A percentile compares a stretch with the other conserved stretches of the same genome.
Conservation (phyloP, 2,329 filamentous ascomycete genomes). For the Paraphoma sp. region DNA sequence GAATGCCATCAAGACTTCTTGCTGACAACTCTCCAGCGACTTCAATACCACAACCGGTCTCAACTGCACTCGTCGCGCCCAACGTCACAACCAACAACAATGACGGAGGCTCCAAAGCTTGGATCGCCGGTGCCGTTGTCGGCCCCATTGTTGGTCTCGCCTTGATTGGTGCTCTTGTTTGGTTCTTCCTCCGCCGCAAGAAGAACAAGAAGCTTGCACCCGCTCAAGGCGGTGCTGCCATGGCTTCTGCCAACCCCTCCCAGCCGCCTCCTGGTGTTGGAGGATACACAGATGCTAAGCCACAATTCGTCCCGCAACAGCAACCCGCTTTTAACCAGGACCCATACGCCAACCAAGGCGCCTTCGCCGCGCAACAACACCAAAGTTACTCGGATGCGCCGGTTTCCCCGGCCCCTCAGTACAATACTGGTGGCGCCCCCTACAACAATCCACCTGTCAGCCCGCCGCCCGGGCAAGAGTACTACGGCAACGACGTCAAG, state of each 20-base stretch:
- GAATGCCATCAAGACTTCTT: too few relatives aligned
- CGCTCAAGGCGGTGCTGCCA: constrained; percentile 15
- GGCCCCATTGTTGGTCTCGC: constrained; percentile 31
- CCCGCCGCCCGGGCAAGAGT: constrained; percentile 9
- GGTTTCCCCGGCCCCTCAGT: constrained; percentile 20
- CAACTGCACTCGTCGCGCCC: background rate
- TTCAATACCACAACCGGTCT: constrained; percentile 1
- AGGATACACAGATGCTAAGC: constrained; percentile 25
- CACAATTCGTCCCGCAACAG: constrained; percentile 13
- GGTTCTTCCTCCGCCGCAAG: constrained; percentile 24
- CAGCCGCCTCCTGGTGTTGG: constrained; percentile 19
- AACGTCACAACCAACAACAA: background rate
- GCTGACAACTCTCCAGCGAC: background rate
- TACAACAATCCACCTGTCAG: constrained; percentile 6
- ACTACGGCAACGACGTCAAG: constrained; percentile 7
- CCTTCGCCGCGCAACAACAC: constrained; percentile 10
- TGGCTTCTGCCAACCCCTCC: constrained; percentile 10
- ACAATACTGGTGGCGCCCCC: constrained; percentile 1
- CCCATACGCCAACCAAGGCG: constrained; percentile 5
- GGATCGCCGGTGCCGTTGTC: constrained; percentile 39
- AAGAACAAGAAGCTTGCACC: constrained; percentile 21
- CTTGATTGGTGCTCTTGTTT: constrained; percentile 20
- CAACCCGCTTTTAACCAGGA: constrained; percentile 8
- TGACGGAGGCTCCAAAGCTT: constrained; percentile 22
- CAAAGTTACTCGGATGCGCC: constrained; percentile 5